Base-by-base conservation (phyloP, 305 asterid genomes). In the Petunia hybrid region DNA sequence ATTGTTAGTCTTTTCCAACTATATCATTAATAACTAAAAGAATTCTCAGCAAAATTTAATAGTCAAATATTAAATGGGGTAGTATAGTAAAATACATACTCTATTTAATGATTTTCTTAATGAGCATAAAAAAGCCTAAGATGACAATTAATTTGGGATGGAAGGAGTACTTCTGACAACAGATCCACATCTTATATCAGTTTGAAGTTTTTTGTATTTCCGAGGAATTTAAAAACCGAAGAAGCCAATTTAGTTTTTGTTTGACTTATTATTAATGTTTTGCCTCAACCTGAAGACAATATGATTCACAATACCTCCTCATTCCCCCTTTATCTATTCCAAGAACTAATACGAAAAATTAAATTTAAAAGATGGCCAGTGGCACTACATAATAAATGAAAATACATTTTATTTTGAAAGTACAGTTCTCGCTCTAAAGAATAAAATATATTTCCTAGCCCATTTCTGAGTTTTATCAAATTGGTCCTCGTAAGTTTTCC, bases 291-390 rank as follows among this genome's bases (percentile, higher is more conserved):
- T 3, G 6, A 5, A 46, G 10, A 70, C 10, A 71, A 71, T 12
- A 35, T 71, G 77, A 71, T 71, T 46, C 77, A 70, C 12, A 60
- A 46, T 31, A 22, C 4, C 59, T 22, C 42, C 35, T 71, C 77
- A 31, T 36, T 35, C 35, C 43, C 13, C 1, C 36, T 22, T 39
- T 43, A 9, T 45, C 59, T 70, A 4, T 46, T 68, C 14, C 2
- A 16, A 43, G 2, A 43, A 16, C n/a, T 4, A 51, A 45, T 5
- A 35, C 7, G 35, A n/a, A 43, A 16, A 56, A 22, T 43, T 71
- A 4, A 71, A 69, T 8, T 22, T 1, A 14, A 35, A 71, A 48
- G 78, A 71, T 48, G 62, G 4, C 31, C 31, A 22, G 31, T 48
- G 77, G 48, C 61, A 71, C 43, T 5, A 48, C 3, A 12, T 46